Percentiles rank a stretch among this genome's conserved stretches.
Evolutionary conservation across 2,329 filamentous ascomycete species (phyloP).

Genomic region (Ophiostoma sp.): DNA sequence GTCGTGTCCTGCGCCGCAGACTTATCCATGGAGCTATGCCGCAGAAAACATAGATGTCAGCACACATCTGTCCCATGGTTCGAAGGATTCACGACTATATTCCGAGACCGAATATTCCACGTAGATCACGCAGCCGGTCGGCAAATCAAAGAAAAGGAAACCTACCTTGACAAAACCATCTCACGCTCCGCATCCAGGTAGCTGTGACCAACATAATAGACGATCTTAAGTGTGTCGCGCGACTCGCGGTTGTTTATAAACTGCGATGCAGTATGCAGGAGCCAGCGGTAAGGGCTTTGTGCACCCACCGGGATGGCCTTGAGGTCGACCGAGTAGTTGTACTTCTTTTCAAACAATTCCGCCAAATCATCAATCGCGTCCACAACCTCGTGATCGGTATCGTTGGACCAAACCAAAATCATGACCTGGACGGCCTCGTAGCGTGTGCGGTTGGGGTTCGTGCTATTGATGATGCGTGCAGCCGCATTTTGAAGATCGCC

Average conservation of each 20-base stretch:
- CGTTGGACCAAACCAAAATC: conserved; percentile 59
- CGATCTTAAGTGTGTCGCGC: conserved; percentile 58
- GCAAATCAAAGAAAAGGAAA: neutral
- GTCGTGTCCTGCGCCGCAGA: conserved; percentile 45
- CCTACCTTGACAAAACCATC: conserved; percentile 58
- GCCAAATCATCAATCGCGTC: conserved; percentile 50
- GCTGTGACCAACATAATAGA: conserved; percentile 59
- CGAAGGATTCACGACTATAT: neutral
- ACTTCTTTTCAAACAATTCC: conserved; percentile 53
- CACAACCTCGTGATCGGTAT: conserved; percentile 47
- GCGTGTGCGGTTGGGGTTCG: conserved; percentile 52
- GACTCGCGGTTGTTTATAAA: conserved; percentile 56
- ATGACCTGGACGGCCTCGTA: conserved; percentile 55
- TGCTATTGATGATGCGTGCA: conserved; percentile 46
- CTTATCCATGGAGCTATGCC: conserved; percentile 48
- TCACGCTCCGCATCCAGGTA: conserved; percentile 57
- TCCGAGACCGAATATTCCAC: neutral
- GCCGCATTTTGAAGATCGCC: conserved; percentile 55
- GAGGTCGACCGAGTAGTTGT: conserved; percentile 52
- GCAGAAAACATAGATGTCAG: neutral
- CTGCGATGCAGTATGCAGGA: conserved; percentile 52
- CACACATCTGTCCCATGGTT: neutral
- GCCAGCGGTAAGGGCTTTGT: conserved; percentile 54
- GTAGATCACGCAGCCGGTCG: neutral
- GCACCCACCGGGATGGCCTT: conserved; percentile 51